These are phyloP conservation scores for Coniochaeta sp. DNA, from an alignment of 2,329 filamentous ascomycete species.

Conservation along the genomic window DNA sequence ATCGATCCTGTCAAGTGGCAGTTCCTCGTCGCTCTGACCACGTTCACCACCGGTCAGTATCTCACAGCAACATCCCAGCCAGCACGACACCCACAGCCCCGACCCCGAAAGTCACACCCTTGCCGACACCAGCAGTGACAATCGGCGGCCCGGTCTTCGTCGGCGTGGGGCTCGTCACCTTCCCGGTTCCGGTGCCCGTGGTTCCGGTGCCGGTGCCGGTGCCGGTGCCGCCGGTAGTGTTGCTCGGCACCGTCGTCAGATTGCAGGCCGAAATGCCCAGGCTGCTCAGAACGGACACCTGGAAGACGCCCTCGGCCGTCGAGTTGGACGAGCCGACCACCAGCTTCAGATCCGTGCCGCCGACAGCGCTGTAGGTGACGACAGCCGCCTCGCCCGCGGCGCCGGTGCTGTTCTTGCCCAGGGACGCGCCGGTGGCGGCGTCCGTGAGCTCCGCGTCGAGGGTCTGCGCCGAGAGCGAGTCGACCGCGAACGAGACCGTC, in stretches of 20 bases:
- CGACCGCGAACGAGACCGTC: conserved; percentile 7
- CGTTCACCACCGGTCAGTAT: not conserved
- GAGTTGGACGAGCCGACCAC: conserved; percentile 5
- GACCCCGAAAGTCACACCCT: not conserved
- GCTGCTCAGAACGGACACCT: conserved; percentile 9
- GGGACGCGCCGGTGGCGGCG: not conserved
- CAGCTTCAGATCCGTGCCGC: conserved; percentile 5
- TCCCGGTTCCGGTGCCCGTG: not conserved
- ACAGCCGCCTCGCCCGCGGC: not conserved
- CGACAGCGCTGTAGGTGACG: conserved; percentile 2
- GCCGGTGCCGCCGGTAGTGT: not conserved
- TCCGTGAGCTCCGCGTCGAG: conserved; percentile 8
- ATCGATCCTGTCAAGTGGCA: no score
- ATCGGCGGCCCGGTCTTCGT: not conserved
- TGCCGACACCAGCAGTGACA: not conserved
- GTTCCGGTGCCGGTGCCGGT: not conserved
- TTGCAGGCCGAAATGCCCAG: conserved; percentile 11
- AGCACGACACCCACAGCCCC: not conserved
- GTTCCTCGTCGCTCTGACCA: no score
- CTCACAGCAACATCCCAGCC: not conserved
- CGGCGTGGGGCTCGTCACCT: conserved; percentile 1
- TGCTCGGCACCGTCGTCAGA: conserved; percentile 4
- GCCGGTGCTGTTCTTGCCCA: conserved; percentile 7
- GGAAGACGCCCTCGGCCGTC: conserved; percentile 9
- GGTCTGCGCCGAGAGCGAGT: conserved; percentile 6